A percentile compares a stretch with the other conserved stretches of the same genome.
These are phyloP conservation scores for Graphilbum ipis-grandicollis DNA, from an alignment of 2,329 filamentous ascomycete genomes.

Conservation along the genomic window DNA sequence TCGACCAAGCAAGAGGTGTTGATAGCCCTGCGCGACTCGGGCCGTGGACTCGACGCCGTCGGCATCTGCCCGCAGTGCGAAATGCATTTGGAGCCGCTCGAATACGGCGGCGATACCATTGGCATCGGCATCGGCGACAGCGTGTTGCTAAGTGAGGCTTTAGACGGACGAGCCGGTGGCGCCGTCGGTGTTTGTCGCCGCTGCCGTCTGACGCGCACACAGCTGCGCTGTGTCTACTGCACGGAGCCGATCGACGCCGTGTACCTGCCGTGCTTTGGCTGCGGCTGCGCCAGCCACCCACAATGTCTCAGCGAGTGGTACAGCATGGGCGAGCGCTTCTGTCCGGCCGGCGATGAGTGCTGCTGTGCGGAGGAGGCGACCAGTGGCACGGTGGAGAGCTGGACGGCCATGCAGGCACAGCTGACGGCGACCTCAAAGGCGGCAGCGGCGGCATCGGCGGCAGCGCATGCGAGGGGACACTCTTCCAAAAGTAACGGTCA, in stretches of 20 bases:
- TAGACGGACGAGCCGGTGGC: background rate
- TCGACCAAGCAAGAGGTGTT: constrained; percentile 25
- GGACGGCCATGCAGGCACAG: constrained; percentile 35
- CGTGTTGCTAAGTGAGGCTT: background rate
- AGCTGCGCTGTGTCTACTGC: constrained; percentile 45
- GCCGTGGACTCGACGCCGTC: constrained; percentile 42
- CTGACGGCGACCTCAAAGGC: constrained; percentile 10
- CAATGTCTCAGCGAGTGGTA: constrained; percentile 42
- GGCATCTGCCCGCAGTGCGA: constrained; percentile 47
- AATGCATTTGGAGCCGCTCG: constrained; percentile 40
- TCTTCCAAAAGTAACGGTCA: too few relatives aligned
- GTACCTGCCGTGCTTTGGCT: constrained; percentile 43
- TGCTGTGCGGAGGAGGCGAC: constrained; percentile 39
- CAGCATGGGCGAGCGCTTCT: constrained; percentile 34
- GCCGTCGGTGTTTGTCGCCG: constrained; percentile 31
- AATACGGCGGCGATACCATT: constrained; percentile 15
- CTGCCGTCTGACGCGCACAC: constrained; percentile 36
- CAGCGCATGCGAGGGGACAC: too few relatives aligned
- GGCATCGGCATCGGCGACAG: constrained; percentile 8
- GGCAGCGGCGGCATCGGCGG: too few relatives aligned
- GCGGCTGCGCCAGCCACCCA: constrained; percentile 45
- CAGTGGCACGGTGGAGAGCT: constrained; percentile 41
- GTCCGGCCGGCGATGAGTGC: constrained; percentile 48
- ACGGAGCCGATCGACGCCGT: constrained; percentile 40
- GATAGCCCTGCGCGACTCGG: constrained; percentile 29